Percentiles rank a stretch among this genome's conserved stretches.
These are phyloP conservation scores for Fusarium sp. DNA, from an alignment of 2,329 filamentous ascomycete species.

Conservation along the genomic window DNA sequence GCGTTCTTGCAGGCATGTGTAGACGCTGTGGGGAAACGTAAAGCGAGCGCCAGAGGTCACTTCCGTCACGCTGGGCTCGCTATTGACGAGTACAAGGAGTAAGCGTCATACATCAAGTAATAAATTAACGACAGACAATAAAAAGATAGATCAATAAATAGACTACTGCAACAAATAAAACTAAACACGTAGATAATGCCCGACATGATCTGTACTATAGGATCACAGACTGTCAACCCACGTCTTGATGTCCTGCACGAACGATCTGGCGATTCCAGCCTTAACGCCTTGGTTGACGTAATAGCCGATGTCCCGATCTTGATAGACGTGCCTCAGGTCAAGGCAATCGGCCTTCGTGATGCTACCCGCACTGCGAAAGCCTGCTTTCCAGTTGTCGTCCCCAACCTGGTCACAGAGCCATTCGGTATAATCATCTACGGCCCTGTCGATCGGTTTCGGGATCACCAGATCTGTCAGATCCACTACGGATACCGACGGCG, in stretches of 20 bases:
- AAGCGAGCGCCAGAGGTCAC: background rate
- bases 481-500: conserved; percentile 1
- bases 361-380: conserved; percentile 9
- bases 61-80: no score
- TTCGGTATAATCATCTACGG: conserved; percentile 14
- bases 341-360: conserved; percentile 17
- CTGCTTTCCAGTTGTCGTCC: conserved; percentile 5
- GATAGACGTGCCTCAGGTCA: conserved; percentile 6
- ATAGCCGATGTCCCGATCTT: background rate
- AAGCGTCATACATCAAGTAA: no score
- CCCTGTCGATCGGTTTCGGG: conserved; percentile 15
- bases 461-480: conserved; percentile 10
- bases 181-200: no score
- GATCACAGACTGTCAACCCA: no score
- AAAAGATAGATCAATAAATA: no score
- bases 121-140: no score
- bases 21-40: conserved; percentile 22
- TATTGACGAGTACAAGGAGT: no score
- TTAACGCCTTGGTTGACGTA: background rate
- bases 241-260: no score
- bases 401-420: conserved; percentile 14
- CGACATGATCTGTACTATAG: no score
- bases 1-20: conserved; percentile 38
- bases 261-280: background rate
- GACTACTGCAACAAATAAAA: no score